A percentile compares a stretch with the other conserved stretches of the same genome.
These are phyloP conservation scores for Sordariomycetes sp. DNA, from an alignment of 2,329 filamentous ascomycete species.

Conservation along the genomic window DNA sequence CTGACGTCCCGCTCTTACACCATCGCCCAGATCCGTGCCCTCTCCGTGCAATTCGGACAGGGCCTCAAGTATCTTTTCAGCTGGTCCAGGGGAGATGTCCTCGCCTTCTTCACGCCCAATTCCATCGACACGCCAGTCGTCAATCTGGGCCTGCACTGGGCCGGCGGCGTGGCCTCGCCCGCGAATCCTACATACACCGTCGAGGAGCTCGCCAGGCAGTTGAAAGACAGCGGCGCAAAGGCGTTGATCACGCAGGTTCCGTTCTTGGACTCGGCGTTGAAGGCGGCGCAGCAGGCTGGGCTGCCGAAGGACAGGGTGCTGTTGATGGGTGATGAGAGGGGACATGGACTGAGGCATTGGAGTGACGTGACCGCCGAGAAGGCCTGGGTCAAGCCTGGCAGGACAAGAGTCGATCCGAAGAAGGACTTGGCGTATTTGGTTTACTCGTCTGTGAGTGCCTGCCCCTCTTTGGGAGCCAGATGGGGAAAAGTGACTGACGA, in stretches of 20 bases:
- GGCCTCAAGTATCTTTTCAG: constrained; percentile 66
- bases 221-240: constrained; percentile 68
- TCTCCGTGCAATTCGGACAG: constrained; percentile 68
- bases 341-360: constrained; percentile 58
- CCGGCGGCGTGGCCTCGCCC: constrained; percentile 72
- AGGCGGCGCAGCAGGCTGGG: constrained; percentile 61
- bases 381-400: constrained; percentile 40
- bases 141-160: constrained; percentile 74
- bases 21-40: constrained; percentile 54
- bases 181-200: constrained; percentile 83
- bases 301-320: constrained; percentile 66
- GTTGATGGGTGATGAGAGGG: constrained; percentile 64
- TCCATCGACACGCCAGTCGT: constrained; percentile 72
- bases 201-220: constrained; percentile 75
- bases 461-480: too few relatives aligned
- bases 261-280: constrained; percentile 53
- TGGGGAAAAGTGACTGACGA: too few relatives aligned
- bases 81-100: constrained; percentile 76
- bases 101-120: constrained; percentile 79
- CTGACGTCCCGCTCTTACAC: constrained; percentile 62
- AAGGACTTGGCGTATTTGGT: constrained; percentile 77
- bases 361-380: constrained; percentile 55
- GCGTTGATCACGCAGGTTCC: constrained; percentile 66
- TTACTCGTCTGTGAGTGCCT: constrained; percentile 58
- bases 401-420: constrained; percentile 53